phyloP scores from a whole-genome alignment of 805 yeast genomes.

The Wickerhamomyces queroliae region DNA sequence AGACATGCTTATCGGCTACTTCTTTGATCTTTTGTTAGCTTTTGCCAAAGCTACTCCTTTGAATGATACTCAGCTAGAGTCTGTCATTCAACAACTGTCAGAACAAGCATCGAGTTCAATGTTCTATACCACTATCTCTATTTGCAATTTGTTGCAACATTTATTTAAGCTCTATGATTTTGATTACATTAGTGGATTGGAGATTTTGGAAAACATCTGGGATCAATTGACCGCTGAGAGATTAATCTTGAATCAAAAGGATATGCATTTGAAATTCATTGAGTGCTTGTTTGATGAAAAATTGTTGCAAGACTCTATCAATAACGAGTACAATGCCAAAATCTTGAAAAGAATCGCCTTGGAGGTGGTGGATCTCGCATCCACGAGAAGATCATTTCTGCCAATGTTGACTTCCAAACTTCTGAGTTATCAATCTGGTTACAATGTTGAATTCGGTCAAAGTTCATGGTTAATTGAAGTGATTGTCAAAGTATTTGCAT shows the following conservation, averaged over 20 bases:
- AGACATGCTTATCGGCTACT: slow-evolving; percentile 23
- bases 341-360: slow-evolving; percentile 26
- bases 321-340: slow-evolving; percentile 22
- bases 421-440: slow-evolving; percentile 34
- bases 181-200: slow-evolving; percentile 24
- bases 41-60: slow-evolving; percentile 19
- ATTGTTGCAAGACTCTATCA: slow-evolving; percentile 33
- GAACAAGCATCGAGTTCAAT: slow-evolving; percentile 11
- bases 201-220: slow-evolving; percentile 48
- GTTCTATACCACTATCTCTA: slow-evolving; percentile 6
- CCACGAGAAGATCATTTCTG: slow-evolving; percentile 61
- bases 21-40: slow-evolving; percentile 17
- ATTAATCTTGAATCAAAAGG: slow-evolving; percentile 57
- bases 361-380: slow-evolving; percentile 42
- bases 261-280: slow-evolving; percentile 54
- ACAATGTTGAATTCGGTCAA: slow-evolving; percentile 30
- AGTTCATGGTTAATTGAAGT: slow-evolving; percentile 46
- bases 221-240: slow-evolving; percentile 48
- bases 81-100: slow-evolving; percentile 13
- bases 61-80: slow-evolving; percentile 10
- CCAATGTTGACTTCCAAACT: slow-evolving; percentile 51
- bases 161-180: slow-evolving; percentile 12
- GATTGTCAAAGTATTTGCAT: slow-evolving; percentile 38
- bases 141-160: slow-evolving; percentile 12
- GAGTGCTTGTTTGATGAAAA: slow-evolving; percentile 38